Evolutionary conservation across 1,284 basidiomycete genomes (phyloP), one percentile per base, ranked within the genome.

Genomic region (Coniferiporia weirii): DNA sequence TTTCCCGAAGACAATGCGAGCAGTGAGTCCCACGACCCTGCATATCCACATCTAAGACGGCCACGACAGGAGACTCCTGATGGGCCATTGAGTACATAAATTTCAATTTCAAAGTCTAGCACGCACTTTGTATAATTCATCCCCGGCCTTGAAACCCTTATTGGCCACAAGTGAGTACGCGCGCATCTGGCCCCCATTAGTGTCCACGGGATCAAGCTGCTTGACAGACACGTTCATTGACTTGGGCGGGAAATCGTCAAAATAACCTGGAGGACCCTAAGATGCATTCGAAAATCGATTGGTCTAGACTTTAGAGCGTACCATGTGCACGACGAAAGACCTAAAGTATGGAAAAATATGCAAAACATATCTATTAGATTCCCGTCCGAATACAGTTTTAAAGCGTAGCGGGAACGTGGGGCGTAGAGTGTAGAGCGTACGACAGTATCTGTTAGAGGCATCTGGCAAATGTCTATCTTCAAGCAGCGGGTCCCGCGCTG

Each of bases 51-150:
- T 92, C 89, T 22, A 92, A 79, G 17, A 76, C 80, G 13, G 85
- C 74, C 40, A 88, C 81, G 15, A 91, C 75, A 5, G 89, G 85
- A 61, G 78, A 74, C 75, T 92, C 89, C 89, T 92, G 64, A 8
- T 34, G 9, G 50, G 34, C 50, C 19, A 52, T 52, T 45, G 43
- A 61, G 54, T 50, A 45, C 27, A 52, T 45, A 49, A 59, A 17
- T 38, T 15, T 17, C 57, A 36, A 44, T 52, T 3, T 52, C 55
- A 36, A 61, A 22, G 40, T 54, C 9, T 40, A 58, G 27, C 36
- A 32, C 66, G 61, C 64, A 85, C 89, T 78, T 80, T 86, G 74
- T 90, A 92, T 54, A 92, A 89, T 47, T 83, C 71, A 54, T 91
- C 87, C 50, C 88, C 90, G 9, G 78, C 77, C 57, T 77, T 73